Conservation (phyloP, 176 grass and related monocot genomes). For the Leersia perrieri region DNA sequence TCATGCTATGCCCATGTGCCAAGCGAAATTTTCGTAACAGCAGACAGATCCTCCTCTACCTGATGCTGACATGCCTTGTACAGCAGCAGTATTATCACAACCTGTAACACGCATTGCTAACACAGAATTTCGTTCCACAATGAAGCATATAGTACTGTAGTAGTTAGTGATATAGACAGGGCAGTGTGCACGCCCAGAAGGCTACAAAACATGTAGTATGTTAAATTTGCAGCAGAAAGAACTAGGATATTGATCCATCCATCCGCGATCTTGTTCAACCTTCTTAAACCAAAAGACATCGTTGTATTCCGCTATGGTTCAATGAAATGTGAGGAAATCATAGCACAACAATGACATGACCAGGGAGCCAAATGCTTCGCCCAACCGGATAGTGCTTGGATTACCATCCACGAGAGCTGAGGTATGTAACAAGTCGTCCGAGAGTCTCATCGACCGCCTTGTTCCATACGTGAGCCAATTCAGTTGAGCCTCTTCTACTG, state of each 20-base stretch:
- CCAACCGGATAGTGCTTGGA: slow-evolving; percentile 1
- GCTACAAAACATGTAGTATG: not conserved
- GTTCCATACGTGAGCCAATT: slow-evolving; percentile 52
- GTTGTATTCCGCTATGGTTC: not conserved
- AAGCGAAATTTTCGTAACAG: not conserved
- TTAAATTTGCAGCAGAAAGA: not conserved
- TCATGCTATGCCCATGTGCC: not conserved
- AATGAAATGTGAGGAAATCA: slow-evolving; percentile 7
- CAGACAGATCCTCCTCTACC: not conserved
- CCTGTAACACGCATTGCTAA: not conserved
- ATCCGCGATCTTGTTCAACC: not conserved
- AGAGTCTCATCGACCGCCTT: slow-evolving; percentile 57
- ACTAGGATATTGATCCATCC: not conserved
- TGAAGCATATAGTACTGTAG: too few species aligned
- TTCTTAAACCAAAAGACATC: slow-evolving; percentile 19
- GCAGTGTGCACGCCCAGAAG: not conserved
- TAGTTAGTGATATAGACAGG: not conserved
- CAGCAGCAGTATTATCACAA: not conserved
- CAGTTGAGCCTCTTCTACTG: not conserved
- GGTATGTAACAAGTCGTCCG: slow-evolving; percentile 47
- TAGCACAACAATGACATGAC: slow-evolving; percentile 2
- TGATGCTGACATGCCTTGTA: not conserved
- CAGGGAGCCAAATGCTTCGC: not conserved
- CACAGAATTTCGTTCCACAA: not conserved
- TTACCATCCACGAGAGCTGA: slow-evolving; percentile 63